These are phyloP conservation scores for Colletotrichum cereale DNA, from an alignment of 2,329 filamentous ascomycete genomes.

Conservation along the genomic window DNA sequence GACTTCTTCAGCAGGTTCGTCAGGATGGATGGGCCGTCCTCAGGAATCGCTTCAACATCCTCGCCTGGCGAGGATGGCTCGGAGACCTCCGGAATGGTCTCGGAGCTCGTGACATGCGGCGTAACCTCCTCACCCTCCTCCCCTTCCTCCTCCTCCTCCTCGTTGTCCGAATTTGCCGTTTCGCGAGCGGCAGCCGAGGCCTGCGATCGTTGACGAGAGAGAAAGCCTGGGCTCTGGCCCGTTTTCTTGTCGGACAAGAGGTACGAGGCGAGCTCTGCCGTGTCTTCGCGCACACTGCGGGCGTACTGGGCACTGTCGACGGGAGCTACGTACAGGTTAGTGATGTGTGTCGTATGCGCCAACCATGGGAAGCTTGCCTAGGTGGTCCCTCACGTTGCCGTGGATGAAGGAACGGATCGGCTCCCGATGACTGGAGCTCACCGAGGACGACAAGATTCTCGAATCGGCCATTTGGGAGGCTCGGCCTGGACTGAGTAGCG, in stretches of 20 bases:
- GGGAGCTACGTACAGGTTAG: constrained; percentile 50
- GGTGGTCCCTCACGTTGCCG: constrained; percentile 70
- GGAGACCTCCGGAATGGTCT: constrained; percentile 72
- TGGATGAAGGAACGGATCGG: constrained; percentile 81
- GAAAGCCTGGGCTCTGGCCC: constrained; percentile 59
- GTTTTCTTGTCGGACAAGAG: constrained; percentile 75
- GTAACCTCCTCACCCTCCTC: constrained; percentile 21
- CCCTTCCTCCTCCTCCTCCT: constrained; percentile 44
- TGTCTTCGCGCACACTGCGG: constrained; percentile 85
- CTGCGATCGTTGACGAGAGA: constrained; percentile 54
- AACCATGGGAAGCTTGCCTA: constrained; percentile 60
- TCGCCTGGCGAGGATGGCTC: constrained; percentile 65
- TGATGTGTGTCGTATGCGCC: constrained; percentile 6
- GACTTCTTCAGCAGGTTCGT: constrained; percentile 64
- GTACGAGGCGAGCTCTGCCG: constrained; percentile 87
- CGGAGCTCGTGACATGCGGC: constrained; percentile 50
- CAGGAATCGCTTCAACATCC: constrained; percentile 44
- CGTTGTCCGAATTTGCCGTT: constrained; percentile 45
- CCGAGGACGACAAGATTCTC: constrained; percentile 53
- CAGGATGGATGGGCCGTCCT: constrained; percentile 59
- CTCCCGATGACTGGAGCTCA: constrained; percentile 64
- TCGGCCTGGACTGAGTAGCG: constrained; percentile 41
- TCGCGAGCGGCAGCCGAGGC: constrained; percentile 48
- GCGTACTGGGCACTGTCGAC: constrained; percentile 81
- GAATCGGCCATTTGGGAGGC: constrained; percentile 45